Evolutionary conservation across 768 basidiomycete genomes (phyloP), one percentile per base, ranked within the genome.

Genomic region (Fistulinella prunicolor): DNA sequence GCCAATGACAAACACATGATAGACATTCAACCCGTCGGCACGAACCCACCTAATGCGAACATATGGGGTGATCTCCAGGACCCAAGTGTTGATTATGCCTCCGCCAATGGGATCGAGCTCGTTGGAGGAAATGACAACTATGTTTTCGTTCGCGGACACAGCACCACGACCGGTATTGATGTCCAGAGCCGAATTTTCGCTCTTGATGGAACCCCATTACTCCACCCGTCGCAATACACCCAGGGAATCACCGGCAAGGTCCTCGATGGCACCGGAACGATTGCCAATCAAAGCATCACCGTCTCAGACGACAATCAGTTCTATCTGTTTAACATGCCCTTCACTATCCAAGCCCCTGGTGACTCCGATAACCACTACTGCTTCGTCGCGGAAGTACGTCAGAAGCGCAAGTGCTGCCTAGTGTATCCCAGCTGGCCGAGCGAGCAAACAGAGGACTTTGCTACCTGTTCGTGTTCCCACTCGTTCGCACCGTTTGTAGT

Each of bases 131-230:
- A 14, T 13, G n/a, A 46, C 36, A 53, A 50, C 17, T 53, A 53
- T n/a, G 9, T 53, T 35, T 53, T 46, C 30, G 2, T 53, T 3
- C 49, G 52, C 7, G 52, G 52, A 7, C 52, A 53, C 30, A 51
- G 49, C 44, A 51, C 48, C 12, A 26, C 42, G 9, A 3, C 40
- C 7, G 48, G 42, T 14, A 50, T 53, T 29, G 51, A 53, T 28
- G 39, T 50, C 10, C 48, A 53, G 23, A 26, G 35, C n/a, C 50
- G 47, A 24, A 1, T 53, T 8, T 53, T 26, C 3, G 38, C 28
- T 1, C 4, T 53, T 8, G 2, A 1, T 0, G 22, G 26, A n/a
- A 37, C 3, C 8, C 2, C 38, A 19, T 1, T 45, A 10, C 35
- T 44, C 34, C 34, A 49, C 29, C 47, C 51, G 8, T 19, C 19